A percentile compares a stretch with the other conserved stretches of the same genome.
These are phyloP conservation scores for Cucurbita maxima DNA, from an alignment of 306 rosid species.

Conservation along the genomic window DNA sequence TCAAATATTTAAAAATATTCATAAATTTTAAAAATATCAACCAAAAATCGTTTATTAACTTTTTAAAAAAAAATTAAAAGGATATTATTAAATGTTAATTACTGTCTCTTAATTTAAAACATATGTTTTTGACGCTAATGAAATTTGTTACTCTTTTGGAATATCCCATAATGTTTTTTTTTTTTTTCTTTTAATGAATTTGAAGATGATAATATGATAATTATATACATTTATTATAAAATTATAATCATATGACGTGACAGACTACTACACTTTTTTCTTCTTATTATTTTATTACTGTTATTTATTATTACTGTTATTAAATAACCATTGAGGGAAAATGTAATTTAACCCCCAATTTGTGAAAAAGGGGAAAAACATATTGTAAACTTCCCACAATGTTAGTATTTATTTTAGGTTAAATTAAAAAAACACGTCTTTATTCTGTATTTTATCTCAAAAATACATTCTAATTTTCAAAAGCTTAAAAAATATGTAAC, in stretches of 20 bases:
- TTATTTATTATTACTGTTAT: not conserved
- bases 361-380: not conserved
- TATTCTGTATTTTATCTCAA: no score
- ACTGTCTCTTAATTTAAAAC: no score
- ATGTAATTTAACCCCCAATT: not conserved
- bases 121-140: not conserved
- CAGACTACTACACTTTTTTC: not conserved
- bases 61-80: no score
- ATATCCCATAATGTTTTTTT: not conserved
- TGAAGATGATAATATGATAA: not conserved
- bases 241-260: not conserved
- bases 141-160: not conserved
- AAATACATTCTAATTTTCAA: no score
- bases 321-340: not conserved
- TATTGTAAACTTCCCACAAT: not conserved
- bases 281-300: not conserved
- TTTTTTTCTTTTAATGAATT: not conserved
- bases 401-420: not conserved
- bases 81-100: no score
- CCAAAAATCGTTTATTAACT: no score
- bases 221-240: not conserved
- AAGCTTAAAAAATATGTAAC: no score
- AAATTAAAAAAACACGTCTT: no score
- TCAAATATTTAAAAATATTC: no score
- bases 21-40: no score